phyloP scores from a whole-genome alignment of 139 green algal genomes.

The Coccomyxa sp. region DNA sequence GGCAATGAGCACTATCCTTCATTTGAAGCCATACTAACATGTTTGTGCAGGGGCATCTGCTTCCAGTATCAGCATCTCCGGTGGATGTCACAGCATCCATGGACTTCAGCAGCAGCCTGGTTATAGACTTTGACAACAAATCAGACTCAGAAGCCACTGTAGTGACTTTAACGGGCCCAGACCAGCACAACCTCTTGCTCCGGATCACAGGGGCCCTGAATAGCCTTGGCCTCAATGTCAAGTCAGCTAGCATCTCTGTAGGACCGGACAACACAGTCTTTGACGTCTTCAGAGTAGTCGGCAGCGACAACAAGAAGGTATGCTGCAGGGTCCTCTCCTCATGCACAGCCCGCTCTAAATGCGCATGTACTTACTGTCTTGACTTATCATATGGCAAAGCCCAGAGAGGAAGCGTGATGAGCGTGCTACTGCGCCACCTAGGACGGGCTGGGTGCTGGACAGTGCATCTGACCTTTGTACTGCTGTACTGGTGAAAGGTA shows the following conservation, averaged over 20 bases:
- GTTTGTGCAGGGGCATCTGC: too few species aligned
- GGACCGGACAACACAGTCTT: constrained; percentile 49
- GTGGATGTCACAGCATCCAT: not conserved
- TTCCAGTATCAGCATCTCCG: not conserved
- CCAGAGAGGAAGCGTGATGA: too few species aligned
- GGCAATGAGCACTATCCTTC: too few species aligned
- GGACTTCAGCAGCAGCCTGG: constrained; percentile 9
- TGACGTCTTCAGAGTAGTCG: constrained; percentile 70
- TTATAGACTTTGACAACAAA: constrained; percentile 55
- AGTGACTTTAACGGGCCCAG: constrained; percentile 24
- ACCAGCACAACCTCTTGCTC: constrained; percentile 50
- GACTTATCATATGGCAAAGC: too few species aligned
- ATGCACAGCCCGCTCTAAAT: too few species aligned
- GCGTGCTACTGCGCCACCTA: too few species aligned
- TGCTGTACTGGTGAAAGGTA: too few species aligned
- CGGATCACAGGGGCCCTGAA: constrained; percentile 57
- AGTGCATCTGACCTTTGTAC: too few species aligned
- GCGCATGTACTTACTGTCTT: too few species aligned
- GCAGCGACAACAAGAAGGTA: constrained; percentile 50
- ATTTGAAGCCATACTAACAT: too few species aligned
- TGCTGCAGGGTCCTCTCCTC: not conserved
- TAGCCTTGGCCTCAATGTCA: constrained; percentile 53
- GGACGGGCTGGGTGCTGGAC: too few species aligned
- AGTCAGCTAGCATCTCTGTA: constrained; percentile 65
- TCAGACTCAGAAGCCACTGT: constrained; percentile 41